Evolutionary conservation across 1,284 basidiomycete genomes (phyloP).

Genomic region (Wolfiporia cocos): DNA sequence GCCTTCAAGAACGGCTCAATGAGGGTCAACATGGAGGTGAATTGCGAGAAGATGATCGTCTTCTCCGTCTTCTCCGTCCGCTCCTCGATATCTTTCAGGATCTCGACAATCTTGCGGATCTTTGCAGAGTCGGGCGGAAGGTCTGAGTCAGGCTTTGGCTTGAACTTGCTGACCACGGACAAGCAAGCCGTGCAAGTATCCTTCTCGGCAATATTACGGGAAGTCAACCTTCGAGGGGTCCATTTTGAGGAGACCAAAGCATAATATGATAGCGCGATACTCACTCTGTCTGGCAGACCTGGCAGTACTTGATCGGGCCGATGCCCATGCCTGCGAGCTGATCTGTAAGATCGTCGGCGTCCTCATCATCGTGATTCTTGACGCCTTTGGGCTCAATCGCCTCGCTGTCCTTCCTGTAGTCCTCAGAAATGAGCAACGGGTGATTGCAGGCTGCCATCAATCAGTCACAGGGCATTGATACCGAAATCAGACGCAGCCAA

Average conservation of each 20-base stretch:
- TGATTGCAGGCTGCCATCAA: slow-evolving; percentile 75
- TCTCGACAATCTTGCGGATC: slow-evolving; percentile 74
- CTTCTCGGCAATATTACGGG: slow-evolving; percentile 30
- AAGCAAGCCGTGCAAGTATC: slow-evolving; percentile 57
- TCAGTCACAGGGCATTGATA: background rate
- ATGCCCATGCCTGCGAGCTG: slow-evolving; percentile 72
- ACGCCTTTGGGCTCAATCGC: slow-evolving; percentile 61
- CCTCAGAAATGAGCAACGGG: slow-evolving; percentile 73
- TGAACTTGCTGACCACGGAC: slow-evolving; percentile 38
- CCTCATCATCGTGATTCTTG: slow-evolving; percentile 47
- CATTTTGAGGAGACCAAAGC: background rate
- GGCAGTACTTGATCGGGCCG: slow-evolving; percentile 52
- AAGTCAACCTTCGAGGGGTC: slow-evolving; percentile 29
- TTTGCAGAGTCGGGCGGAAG: slow-evolving; percentile 79
- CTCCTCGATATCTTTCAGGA: slow-evolving; percentile 64
- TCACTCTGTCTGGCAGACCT: slow-evolving; percentile 68
- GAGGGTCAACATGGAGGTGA: slow-evolving; percentile 87
- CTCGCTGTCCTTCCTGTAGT: slow-evolving; percentile 67
- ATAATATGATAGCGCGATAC: slow-evolving; percentile 21
- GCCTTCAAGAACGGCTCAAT: slow-evolving; percentile 77
- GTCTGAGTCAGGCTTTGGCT: slow-evolving; percentile 26
- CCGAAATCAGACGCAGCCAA: slow-evolving; percentile 25
- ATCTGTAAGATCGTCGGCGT: slow-evolving; percentile 73
- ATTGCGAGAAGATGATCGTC: slow-evolving; percentile 89
- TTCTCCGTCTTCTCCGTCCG: slow-evolving; percentile 69